Evolutionary conservation across 2,329 filamentous ascomycete genomes (phyloP), one percentile per base, ranked within the genome.

Genomic region (Trichocomaceae sp.): DNA sequence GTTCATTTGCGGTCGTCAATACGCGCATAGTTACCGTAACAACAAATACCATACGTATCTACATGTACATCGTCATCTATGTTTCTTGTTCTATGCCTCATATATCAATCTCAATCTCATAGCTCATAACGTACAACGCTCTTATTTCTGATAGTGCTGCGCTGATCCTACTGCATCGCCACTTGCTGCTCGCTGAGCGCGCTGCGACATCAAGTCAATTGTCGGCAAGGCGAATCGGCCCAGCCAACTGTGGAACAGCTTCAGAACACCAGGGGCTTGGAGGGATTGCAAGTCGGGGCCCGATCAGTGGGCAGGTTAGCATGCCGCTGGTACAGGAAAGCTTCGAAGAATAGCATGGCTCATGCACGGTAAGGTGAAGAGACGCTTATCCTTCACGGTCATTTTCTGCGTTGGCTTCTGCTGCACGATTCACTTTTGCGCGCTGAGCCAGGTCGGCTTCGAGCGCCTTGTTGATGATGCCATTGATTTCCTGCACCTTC

Each of bases 371-470:
- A 26, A n/a, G 13, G 29, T 7, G 31, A n/a, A 31, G 17, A 42
- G 2, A 19, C 39, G 39, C 17, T 56, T 52, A 56, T 37, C 54
- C 62, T 79, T 79, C 85, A 74, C 90, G 84, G 63, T 87, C 89
- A 72, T 97, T 97, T 66, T 95, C 89, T 22, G 85, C 83, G 54
- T 87, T 89, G 60, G 88, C 82, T 75, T 95, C 88, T 37, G 90
- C 90, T 42, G 88, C 88, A 66, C 85, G 85, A 68, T 95, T 84
- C 67, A 86, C 84, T 73, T 81, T 80, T 10, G 69, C 65, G 50
- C 71, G 66, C 55, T 63, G 63, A 74, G 87, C 88, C 45, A 83
- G 79, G 71, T 97, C 92, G 63, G 89, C 84, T 23, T 84, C 84
- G 60, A 99, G 75, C 63, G 80, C 86, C 64, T 77, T 75, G 65